Evolutionary conservation across 75 land plant genomes (phyloP).

Genomic region (Pinus tabuliformis): DNA sequence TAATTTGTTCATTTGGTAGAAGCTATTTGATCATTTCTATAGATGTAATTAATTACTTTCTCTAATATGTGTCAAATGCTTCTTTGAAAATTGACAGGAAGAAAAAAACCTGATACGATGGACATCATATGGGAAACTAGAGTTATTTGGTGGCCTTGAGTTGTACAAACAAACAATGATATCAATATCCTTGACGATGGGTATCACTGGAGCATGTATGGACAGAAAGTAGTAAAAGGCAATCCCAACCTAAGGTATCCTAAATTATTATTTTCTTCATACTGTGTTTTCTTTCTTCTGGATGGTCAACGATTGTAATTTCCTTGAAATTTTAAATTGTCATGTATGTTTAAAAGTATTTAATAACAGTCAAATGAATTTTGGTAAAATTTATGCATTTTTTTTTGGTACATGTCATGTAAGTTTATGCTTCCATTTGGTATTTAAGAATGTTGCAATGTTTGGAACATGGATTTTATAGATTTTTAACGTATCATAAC

Average conservation of each 20-base stretch:
- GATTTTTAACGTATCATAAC: background rate
- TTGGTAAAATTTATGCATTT: background rate
- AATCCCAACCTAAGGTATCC: conserved; percentile 62
- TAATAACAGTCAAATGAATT: background rate
- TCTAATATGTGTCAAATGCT: background rate
- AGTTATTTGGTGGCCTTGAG: conserved; percentile 61
- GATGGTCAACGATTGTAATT: background rate
- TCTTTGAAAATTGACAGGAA: conserved; percentile 26
- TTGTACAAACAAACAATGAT: conserved; percentile 65
- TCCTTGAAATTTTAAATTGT: background rate
- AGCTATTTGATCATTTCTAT: background rate
- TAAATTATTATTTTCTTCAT: background rate
- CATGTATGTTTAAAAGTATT: background rate
- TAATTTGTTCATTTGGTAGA: background rate
- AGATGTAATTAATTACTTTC: background rate
- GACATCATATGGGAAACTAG: conserved; percentile 18
- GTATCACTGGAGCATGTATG: conserved; percentile 70
- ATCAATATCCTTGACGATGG: conserved; percentile 73
- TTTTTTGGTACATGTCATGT: background rate
- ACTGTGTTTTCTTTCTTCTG: background rate
- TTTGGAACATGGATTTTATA: background rate
- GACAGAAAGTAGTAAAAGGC: conserved; percentile 72
- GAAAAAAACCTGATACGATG: conserved; percentile 18
- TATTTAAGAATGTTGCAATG: background rate
- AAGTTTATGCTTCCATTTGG: background rate